Base-by-base conservation (phyloP, 163 green algal species). In the Coccomyxa subellipsoidea region DNA sequence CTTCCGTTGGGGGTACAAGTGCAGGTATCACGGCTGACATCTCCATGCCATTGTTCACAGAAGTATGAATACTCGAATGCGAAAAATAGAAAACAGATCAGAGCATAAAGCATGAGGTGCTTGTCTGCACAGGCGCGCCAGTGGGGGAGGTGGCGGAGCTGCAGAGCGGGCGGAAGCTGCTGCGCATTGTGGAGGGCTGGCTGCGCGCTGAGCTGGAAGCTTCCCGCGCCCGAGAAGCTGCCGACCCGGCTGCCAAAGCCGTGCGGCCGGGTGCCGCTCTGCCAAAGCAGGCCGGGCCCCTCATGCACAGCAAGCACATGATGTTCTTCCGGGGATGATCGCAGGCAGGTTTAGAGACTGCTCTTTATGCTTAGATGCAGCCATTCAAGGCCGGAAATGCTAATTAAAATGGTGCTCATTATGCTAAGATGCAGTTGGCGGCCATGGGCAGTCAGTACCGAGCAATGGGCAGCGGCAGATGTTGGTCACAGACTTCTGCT, bases 151-250 rank as follows among this genome's bases (percentile, higher is more conserved):
- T 95, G 6, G 71, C 85, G 0, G 89, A 92, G 82, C 78, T 91
- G 59, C 72, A 84, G 25, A 31, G 38, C 0, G 77, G 80, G 6
- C 69, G 71, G n/a, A 96, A 97, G 89, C 88, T 97, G 76, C 83
- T 97, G 76, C 81, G 91, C 34, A 81, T 93, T 35, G 92, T 97
- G 23, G 94, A 97, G 88, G 81, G 39, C 0, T 97, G 94, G 94
- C 87, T 97, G 70, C 39, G 80, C 47, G 83, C 92, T 18, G 59
- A 78, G 31, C 80, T 89, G 69, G 76, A 83, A 32, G 79, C 39
- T 35, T 36, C 23, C 38, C 29, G 27, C 27, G 80, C 69, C 6
- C 73, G 81, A 59, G 78, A 76, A 25, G 82, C 72, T 23, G 80
- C 76, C 76, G 72, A 70, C n/a, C 23, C 76, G 71, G 38, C 8